Evolutionary conservation across 345 rosid genomes (phyloP).

Genomic region (Kandelia obovata): DNA sequence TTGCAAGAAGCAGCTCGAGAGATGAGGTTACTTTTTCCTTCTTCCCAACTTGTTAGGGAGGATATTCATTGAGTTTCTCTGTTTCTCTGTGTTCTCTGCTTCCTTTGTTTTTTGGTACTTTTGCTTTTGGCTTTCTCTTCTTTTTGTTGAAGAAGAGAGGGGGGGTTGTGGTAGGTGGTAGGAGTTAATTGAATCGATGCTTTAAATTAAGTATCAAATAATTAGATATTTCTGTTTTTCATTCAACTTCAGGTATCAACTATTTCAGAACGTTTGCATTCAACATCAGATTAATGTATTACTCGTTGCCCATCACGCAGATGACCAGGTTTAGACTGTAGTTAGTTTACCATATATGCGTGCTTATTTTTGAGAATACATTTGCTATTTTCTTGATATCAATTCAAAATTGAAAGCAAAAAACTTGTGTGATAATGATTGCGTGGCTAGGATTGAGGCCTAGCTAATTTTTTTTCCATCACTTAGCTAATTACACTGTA

Average conservation of each 20-base stretch:
- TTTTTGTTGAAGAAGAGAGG: not conserved
- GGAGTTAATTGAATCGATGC: no score
- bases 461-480: no score
- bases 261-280: conserved; percentile 58
- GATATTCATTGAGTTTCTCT: not conserved
- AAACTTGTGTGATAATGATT: no score
- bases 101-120: not conserved
- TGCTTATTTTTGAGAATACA: not conserved
- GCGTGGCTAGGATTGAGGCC: no score
- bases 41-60: not conserved
- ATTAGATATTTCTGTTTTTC: conserved; percentile 1
- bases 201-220: conserved; percentile 2
- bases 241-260: conserved; percentile 53
- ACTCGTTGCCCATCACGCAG: conserved; percentile 90
- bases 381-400: not conserved
- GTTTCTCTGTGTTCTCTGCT: not conserved
- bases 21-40: conserved; percentile 47
- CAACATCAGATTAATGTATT: conserved; percentile 57
- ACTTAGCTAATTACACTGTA: no score
- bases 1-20: conserved; percentile 91
- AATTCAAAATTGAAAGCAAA: not conserved
- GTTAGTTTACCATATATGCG: not conserved
- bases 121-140: not conserved
- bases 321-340: conserved; percentile 65
- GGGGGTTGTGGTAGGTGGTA: no score